A percentile compares a stretch with the other conserved stretches of the same genome.
phyloP scores from a whole-genome alignment of 495 filamentous ascomycete species.

The Peziza echinospora region DNA sequence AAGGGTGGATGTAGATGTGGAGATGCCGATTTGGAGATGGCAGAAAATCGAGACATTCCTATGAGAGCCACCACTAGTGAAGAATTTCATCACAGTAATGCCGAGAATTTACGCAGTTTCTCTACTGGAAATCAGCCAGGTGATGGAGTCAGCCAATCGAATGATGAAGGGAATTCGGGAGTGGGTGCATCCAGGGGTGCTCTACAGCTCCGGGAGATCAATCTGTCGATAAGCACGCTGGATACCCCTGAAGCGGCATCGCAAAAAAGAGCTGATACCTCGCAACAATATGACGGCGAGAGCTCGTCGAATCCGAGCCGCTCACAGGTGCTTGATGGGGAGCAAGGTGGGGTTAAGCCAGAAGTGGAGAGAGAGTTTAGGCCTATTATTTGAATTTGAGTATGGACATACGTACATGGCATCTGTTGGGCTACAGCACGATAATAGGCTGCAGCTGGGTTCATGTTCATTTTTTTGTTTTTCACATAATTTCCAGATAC shows the following conservation, averaged over 20 bases:
- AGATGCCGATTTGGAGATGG: background rate
- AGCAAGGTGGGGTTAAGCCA: no score
- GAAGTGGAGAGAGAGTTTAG: no score
- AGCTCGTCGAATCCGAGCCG: no score
- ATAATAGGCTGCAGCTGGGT: no score
- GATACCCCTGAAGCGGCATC: background rate
- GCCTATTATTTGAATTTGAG: no score
- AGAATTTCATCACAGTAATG: background rate
- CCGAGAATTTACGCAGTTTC: no score
- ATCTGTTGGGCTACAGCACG: no score
- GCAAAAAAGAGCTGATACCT: background rate
- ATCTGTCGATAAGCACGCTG: background rate
- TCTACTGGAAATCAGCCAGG: background rate
- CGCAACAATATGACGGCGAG: background rate
- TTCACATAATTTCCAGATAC: no score
- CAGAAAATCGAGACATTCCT: no score
- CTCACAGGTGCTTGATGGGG: no score
- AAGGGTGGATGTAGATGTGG: background rate
- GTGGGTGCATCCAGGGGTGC: background rate
- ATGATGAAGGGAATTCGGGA: background rate
- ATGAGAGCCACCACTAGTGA: background rate
- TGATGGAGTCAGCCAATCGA: background rate
- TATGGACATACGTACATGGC: no score
- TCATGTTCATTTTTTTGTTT: no score
- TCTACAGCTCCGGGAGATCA: background rate